Percentiles rank a stretch among this genome's conserved stretches.
phyloP scores from a whole-genome alignment of 768 basidiomycete species.

The Postia placenta region DNA sequence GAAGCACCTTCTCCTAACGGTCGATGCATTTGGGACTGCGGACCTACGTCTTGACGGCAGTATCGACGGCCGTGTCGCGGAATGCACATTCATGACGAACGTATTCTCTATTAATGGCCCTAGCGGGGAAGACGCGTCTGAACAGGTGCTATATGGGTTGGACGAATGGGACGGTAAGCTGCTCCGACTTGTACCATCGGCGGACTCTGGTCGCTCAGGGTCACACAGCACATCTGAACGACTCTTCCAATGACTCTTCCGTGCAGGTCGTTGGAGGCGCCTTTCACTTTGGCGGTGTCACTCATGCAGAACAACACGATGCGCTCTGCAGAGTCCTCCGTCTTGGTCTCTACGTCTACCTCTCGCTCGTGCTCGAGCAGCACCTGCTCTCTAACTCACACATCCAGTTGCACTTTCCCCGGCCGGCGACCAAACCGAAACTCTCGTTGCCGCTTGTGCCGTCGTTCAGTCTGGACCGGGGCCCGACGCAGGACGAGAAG shows the following conservation, averaged over 20 bases:
- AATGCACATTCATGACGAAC: slow-evolving; percentile 39
- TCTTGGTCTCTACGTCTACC: slow-evolving; percentile 45
- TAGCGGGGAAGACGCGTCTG: slow-evolving; percentile 20
- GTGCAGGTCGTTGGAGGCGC: slow-evolving; percentile 52
- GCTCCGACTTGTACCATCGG: background rate
- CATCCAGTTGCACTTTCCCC: slow-evolving; percentile 40
- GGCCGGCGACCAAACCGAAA: slow-evolving; percentile 20
- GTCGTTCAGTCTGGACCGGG: background rate
- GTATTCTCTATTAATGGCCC: slow-evolving; percentile 29
- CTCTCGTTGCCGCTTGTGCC: background rate
- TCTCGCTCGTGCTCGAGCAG: slow-evolving; percentile 59
- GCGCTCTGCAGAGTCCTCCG: slow-evolving; percentile 44
- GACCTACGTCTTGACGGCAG: background rate
- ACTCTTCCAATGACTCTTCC: slow-evolving; percentile 16
- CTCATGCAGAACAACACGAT: slow-evolving; percentile 35
- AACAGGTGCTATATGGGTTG: slow-evolving; percentile 41
- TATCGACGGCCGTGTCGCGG: slow-evolving; percentile 19
- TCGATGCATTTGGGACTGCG: slow-evolving; percentile 29
- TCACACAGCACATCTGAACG: slow-evolving; percentile 8
- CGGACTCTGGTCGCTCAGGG: background rate
- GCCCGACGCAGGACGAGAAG: slow-evolving; percentile 14
- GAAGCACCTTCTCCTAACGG: slow-evolving; percentile 48
- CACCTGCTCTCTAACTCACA: slow-evolving; percentile 45
- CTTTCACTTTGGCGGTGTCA: slow-evolving; percentile 46
- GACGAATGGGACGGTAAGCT: slow-evolving; percentile 44